These are phyloP conservation scores for Lipomyces mesembrius DNA, from an alignment of 805 yeast genomes.

Conservation along the genomic window DNA sequence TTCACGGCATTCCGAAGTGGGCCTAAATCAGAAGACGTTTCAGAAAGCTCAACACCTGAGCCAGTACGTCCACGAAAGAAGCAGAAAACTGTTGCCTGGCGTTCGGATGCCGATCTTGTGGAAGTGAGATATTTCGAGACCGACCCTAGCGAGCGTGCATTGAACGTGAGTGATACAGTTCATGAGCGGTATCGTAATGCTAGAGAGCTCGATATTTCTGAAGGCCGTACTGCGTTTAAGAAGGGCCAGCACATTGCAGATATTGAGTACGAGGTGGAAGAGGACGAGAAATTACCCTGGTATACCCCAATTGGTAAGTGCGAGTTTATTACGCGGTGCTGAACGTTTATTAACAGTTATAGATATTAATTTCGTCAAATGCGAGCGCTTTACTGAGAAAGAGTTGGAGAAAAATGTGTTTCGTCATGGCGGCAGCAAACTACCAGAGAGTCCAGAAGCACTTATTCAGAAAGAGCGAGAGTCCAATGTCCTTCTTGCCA, in stretches of 20 bases:
- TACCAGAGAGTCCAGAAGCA: constrained; percentile 42
- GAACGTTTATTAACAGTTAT: neutral
- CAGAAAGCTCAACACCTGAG: constrained; percentile 13
- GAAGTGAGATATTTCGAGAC: constrained; percentile 43
- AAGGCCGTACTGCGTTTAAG: constrained; percentile 29
- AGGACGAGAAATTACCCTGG: constrained; percentile 39
- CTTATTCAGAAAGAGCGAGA: constrained; percentile 41
- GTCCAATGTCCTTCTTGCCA: constrained; percentile 36
- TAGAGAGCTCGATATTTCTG: constrained; percentile 37
- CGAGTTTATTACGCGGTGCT: neutral
- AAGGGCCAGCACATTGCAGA: constrained; percentile 25
- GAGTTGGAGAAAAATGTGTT: constrained; percentile 38
- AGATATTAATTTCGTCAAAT: constrained; percentile 21
- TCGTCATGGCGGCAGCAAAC: constrained; percentile 43
- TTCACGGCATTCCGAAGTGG: constrained; percentile 6
- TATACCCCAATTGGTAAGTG: constrained; percentile 31
- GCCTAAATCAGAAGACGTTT: constrained; percentile 13
- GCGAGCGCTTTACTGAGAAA: constrained; percentile 33
- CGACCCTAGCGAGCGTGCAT: constrained; percentile 35
- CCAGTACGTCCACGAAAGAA: constrained; percentile 26
- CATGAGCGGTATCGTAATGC: constrained; percentile 32
- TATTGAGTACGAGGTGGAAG: constrained; percentile 34
- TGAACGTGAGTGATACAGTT: constrained; percentile 12
- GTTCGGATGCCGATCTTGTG: constrained; percentile 43
- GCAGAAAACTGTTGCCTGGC: constrained; percentile 45